Base-by-base conservation (phyloP, 306 rosid genomes). In the Vigna mungo region DNA sequence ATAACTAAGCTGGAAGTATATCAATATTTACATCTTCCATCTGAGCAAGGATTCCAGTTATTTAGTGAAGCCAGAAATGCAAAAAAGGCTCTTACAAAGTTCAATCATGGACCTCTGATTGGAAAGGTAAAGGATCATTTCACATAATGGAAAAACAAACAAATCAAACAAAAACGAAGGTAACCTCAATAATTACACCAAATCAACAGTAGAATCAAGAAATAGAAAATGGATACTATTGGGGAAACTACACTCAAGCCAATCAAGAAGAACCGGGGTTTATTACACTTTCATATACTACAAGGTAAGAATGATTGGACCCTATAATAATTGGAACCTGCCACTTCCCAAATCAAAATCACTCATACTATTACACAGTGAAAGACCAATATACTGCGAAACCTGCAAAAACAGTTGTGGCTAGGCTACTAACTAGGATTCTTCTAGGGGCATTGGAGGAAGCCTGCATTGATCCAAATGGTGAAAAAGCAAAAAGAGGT, bases 401-500 rank as follows among this genome's bases (percentile, higher is more conserved):
- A 76, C 79, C 75, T 17, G 87, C 83, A 74, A 88, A 86, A 85
- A 55, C 77, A 61, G 80, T 73, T 25, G 73, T 55, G 53, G 17
- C 71, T 41, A 79, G 6, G 56, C 36, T 66, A 70, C 53, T 79
- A 80, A 76, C 80, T 2, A 70, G n/a, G 84, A 54, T 43, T 48
- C 55, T 70, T 48, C 51, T 70, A 43, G 89, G 82, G 6, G 90
- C 60, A 5, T 77, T 59, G 47, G 90, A 85, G 48, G 94, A 75
- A 62, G 82, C 82, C 8, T 86, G 91, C 58, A 89, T 16, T 59
- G 90, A 72, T 41, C 87, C 95, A 77, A 77, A 65, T 51, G 98
- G 94, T 12, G 91, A 72, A 37, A 88, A 74, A 18, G 97, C 92
- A 65, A 84, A 66, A 51, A 76, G 69, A 13, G 98, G 92, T 14